Evolutionary conservation across 805 yeast genomes (phyloP).

Genomic region (Wickerhamiella vanderwaltii): DNA sequence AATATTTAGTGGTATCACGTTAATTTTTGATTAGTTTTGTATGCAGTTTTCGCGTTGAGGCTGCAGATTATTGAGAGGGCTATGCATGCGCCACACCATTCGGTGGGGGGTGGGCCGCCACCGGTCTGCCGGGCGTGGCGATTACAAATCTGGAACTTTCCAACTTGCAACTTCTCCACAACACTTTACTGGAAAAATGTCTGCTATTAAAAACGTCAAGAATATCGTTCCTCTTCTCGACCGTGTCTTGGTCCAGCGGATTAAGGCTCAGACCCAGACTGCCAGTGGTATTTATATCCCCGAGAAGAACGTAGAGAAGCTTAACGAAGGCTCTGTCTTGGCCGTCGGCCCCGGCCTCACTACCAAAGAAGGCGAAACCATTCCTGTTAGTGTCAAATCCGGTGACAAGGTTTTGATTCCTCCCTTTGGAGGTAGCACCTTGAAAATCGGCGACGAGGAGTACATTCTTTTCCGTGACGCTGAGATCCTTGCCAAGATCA

Average conservation of each 20-base stretch:
- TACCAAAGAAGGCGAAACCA: constrained; percentile 59
- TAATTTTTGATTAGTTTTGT: too few relatives aligned
- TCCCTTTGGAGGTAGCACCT: constrained; percentile 80
- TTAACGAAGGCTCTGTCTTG: constrained; percentile 81
- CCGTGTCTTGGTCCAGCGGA: constrained; percentile 91
- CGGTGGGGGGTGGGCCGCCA: too few relatives aligned
- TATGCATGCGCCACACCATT: too few relatives aligned
- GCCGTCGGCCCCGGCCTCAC: constrained; percentile 92
- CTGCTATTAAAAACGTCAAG: constrained; percentile 57
- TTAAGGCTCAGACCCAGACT: constrained; percentile 82
- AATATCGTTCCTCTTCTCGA: constrained; percentile 85
- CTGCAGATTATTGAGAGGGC: too few relatives aligned
- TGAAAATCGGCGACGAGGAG: constrained; percentile 75
- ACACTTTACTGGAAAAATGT: too few relatives aligned
- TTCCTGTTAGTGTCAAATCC: constrained; percentile 62
- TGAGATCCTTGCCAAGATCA: constrained; percentile 89
- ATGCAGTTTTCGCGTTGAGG: too few relatives aligned
- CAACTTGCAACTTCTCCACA: background rate
- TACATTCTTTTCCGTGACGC: constrained; percentile 73
- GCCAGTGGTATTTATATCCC: constrained; percentile 90
- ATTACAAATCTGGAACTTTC: constrained; percentile 10
- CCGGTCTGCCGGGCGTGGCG: too few relatives aligned
- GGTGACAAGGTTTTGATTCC: constrained; percentile 96
- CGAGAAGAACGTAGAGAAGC: constrained; percentile 89
- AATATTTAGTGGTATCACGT: too few relatives aligned